phyloP scores from a whole-genome alignment of 2,329 filamentous ascomycete genomes.

The Microcyclosporella mali region DNA sequence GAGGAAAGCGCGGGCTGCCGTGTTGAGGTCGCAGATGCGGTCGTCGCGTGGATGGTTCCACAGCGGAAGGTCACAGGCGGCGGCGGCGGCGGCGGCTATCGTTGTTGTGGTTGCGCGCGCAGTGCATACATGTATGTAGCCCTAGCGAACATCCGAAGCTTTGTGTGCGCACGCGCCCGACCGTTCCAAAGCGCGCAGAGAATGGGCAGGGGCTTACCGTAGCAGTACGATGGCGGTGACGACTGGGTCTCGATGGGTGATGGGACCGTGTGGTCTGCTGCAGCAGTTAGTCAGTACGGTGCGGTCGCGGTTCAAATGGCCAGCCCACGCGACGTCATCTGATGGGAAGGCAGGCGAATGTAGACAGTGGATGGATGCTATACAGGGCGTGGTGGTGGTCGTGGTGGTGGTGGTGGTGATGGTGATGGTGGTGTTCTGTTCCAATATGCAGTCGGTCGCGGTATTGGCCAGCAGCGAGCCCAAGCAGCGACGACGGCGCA shows the following conservation, averaged over 20 bases:
- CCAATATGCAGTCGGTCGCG: too few relatives aligned
- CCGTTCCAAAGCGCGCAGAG: not conserved
- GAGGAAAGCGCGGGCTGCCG: slow-evolving; percentile 2
- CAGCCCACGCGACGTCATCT: not conserved
- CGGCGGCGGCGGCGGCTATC: not conserved
- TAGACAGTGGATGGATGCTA: too few relatives aligned
- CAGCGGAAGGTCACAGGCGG: slow-evolving; percentile 1
- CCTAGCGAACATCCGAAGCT: too few relatives aligned
- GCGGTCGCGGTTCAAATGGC: not conserved
- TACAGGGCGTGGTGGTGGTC: too few relatives aligned
- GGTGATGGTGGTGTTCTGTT: too few relatives aligned
- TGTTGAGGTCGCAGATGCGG: slow-evolving; percentile 2
- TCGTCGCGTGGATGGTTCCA: slow-evolving; percentile 5
- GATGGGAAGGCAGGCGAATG: too few relatives aligned
- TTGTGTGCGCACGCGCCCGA: not conserved
- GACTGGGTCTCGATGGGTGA: not conserved
- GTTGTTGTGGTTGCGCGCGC: not conserved
- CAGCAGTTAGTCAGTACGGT: not conserved
- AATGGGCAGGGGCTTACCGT: not conserved
- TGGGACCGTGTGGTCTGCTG: not conserved
- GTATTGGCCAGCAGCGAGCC: too few relatives aligned
- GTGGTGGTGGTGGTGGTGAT: too few relatives aligned
- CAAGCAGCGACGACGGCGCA: too few relatives aligned
- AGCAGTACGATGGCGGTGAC: not conserved
- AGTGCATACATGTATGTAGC: too few relatives aligned